Percentiles rank a stretch among this genome's conserved stretches.
These are phyloP conservation scores for Botrytis paeoniae DNA, from an alignment of 2,329 filamentous ascomycete genomes.

Conservation along the genomic window DNA sequence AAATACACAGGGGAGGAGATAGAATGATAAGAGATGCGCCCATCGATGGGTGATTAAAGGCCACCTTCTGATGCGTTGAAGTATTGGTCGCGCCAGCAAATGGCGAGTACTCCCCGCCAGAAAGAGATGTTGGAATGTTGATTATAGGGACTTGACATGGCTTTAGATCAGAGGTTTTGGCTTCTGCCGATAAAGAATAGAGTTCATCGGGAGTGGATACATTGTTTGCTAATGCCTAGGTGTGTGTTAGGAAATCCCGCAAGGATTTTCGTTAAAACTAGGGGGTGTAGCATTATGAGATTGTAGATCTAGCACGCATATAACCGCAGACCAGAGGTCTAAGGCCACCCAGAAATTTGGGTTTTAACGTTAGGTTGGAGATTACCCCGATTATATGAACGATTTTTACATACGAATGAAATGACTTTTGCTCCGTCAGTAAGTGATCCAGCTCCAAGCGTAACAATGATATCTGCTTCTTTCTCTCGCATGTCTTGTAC, in stretches of 20 bases:
- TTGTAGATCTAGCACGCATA: neutral
- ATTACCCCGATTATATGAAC: neutral
- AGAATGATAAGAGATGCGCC: slow-evolving; percentile 54
- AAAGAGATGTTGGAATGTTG: slow-evolving; percentile 43
- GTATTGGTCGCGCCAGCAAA: slow-evolving; percentile 43
- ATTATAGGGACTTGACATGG: slow-evolving; percentile 38
- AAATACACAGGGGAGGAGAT: slow-evolving; percentile 50
- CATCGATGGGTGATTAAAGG: slow-evolving; percentile 38
- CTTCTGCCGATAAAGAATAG: slow-evolving; percentile 19
- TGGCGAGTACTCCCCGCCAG: slow-evolving; percentile 42
- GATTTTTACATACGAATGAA: slow-evolving; percentile 28
- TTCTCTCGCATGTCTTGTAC: slow-evolving; percentile 31
- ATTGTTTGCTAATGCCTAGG: slow-evolving; percentile 31
- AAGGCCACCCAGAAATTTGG: neutral
- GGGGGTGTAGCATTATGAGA: neutral
- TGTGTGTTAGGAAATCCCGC: neutral
- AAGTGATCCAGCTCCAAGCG: slow-evolving; percentile 38
- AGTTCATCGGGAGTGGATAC: slow-evolving; percentile 25
- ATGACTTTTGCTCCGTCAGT: slow-evolving; percentile 38
- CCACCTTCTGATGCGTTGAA: slow-evolving; percentile 26
- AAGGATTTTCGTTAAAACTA: neutral
- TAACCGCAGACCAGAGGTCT: neutral
- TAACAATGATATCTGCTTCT: slow-evolving; percentile 36
- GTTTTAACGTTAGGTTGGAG: neutral
- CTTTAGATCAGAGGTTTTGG: slow-evolving; percentile 23